A percentile compares a stretch with the other conserved stretches of the same genome.
Conservation (phyloP, 495 filamentous ascomycete genomes). For the Penicillium coffeae region DNA sequence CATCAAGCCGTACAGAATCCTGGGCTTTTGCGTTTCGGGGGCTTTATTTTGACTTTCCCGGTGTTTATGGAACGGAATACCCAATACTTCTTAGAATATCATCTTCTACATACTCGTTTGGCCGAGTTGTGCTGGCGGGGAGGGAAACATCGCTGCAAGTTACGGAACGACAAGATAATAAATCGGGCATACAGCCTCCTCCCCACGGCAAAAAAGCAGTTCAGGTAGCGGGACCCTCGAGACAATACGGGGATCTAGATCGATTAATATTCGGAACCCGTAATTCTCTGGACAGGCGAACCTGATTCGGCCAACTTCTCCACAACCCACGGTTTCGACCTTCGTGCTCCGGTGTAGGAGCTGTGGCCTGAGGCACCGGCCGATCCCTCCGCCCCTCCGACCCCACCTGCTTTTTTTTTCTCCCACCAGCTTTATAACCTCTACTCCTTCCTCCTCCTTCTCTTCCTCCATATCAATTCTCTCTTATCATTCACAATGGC, state of each 20-base stretch:
- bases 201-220: neutral
- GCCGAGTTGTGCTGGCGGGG: neutral
- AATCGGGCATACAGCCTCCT: constrained; percentile 1
- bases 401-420: constrained; percentile 22
- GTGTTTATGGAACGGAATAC: constrained; percentile 25
- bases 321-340: constrained; percentile 14
- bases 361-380: constrained; percentile 21
- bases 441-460: constrained; percentile 7
- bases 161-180: constrained; percentile 12
- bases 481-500: constrained; percentile 41
- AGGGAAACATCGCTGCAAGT: neutral
- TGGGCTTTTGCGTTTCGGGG: neutral
- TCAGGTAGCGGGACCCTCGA: neutral
- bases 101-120: neutral
- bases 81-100: constrained; percentile 8
- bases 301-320: constrained; percentile 22
- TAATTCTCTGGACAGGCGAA: constrained; percentile 6
- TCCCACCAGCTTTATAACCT: constrained; percentile 1
- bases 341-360: neutral
- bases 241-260: neutral
- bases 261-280: neutral
- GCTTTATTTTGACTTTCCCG: constrained; percentile 1
- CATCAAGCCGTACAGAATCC: neutral
- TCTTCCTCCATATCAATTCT: constrained; percentile 8
- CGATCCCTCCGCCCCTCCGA: constrained; percentile 19